These are phyloP conservation scores for Maudiozyma barnettii DNA, from an alignment of 805 yeast genomes.

Conservation along the genomic window DNA sequence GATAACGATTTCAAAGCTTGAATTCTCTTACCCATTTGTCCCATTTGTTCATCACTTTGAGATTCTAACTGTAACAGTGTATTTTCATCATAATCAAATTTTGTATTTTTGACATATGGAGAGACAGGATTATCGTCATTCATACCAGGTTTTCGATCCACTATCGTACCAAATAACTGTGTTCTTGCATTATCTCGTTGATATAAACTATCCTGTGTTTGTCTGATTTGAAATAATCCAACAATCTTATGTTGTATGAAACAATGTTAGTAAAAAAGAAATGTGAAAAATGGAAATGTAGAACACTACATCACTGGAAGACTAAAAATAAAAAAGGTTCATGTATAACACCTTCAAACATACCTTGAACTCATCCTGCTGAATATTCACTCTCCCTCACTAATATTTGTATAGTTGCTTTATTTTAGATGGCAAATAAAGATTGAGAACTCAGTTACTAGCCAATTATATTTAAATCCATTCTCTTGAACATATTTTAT, in stretches of 20 bases:
- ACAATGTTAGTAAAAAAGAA: not conserved
- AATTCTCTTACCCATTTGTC: constrained; percentile 45
- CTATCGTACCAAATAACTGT: constrained; percentile 21
- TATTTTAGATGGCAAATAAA: no score
- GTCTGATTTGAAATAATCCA: constrained; percentile 7
- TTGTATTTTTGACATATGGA: constrained; percentile 32
- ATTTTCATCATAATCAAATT: constrained; percentile 40
- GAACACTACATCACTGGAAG: no score
- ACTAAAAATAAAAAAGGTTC: no score
- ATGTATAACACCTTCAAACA: not conserved
- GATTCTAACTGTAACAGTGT: constrained; percentile 52
- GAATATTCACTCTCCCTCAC: no score
- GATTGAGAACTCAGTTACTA: no score
- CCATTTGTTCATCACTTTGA: constrained; percentile 53
- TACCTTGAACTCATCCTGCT: constrained; percentile 8
- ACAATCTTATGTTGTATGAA: not conserved
- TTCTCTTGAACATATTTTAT: no score
- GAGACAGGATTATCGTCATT: constrained; percentile 23
- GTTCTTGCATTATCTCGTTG: constrained; percentile 27
- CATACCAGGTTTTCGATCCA: constrained; percentile 1
- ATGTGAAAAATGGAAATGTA: no score
- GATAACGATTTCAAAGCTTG: constrained; percentile 47
- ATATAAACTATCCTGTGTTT: constrained; percentile 13
- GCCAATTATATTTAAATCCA: no score
- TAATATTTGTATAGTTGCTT: no score